Percentiles rank a stretch among this genome's conserved stretches.
These are phyloP conservation scores for Monascus purpureus DNA, from an alignment of 495 filamentous ascomycete genomes.

Conservation along the genomic window DNA sequence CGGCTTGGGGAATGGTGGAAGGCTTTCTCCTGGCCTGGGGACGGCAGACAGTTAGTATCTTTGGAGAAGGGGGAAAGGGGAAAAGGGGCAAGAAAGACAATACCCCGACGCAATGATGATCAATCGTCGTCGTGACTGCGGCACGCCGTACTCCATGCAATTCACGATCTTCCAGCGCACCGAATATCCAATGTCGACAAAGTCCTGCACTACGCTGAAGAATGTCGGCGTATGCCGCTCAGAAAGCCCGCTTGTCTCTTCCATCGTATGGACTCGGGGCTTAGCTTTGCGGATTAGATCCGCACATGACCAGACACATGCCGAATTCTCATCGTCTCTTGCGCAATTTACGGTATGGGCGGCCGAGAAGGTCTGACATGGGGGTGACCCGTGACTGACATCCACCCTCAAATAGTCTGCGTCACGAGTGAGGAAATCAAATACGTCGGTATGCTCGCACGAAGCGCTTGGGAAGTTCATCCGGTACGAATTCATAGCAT, in stretches of 20 bases:
- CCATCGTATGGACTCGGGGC: slow-evolving; percentile 66
- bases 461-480: slow-evolving; percentile 48
- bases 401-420: slow-evolving; percentile 37
- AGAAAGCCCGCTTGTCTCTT: slow-evolving; percentile 63
- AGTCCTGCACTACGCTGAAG: slow-evolving; percentile 44
- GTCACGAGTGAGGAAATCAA: slow-evolving; percentile 15
- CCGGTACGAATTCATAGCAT: slow-evolving; percentile 42
- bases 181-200: slow-evolving; percentile 55
- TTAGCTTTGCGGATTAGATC: slow-evolving; percentile 43
- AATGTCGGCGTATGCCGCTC: slow-evolving; percentile 38
- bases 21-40: slow-evolving; percentile 57
- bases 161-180: slow-evolving; percentile 44
- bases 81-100: too few relatives aligned
- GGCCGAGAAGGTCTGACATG: slow-evolving; percentile 71
- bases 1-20: slow-evolving; percentile 53
- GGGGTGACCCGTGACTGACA: slow-evolving; percentile 67
- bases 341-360: slow-evolving; percentile 52
- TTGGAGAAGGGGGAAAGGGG: too few relatives aligned
- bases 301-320: slow-evolving; percentile 49
- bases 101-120: slow-evolving; percentile 71
- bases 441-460: slow-evolving; percentile 11
- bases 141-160: slow-evolving; percentile 45
- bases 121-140: slow-evolving; percentile 46
- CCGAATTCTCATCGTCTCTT: slow-evolving; percentile 62
- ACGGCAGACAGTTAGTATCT: too few relatives aligned